These are phyloP conservation scores for Spergularia bocconei DNA, from an alignment of 148 eudicot genomes.

Conservation along the genomic window DNA sequence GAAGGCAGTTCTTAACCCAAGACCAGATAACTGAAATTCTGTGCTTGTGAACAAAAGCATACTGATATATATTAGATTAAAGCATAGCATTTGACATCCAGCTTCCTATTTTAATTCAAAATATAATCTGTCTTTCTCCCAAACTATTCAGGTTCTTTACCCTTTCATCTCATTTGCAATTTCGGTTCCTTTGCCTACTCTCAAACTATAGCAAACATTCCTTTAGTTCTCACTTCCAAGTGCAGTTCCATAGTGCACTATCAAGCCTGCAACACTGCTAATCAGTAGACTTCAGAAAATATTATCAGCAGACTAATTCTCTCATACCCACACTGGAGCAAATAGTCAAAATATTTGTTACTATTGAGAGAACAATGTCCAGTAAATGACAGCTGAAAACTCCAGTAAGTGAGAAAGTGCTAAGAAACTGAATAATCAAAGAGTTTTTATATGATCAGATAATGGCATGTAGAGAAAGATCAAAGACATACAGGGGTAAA, in stretches of 20 bases:
- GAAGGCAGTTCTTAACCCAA: background rate
- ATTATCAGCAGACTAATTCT: background rate
- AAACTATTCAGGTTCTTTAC: background rate
- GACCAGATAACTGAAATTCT: background rate
- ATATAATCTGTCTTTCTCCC: background rate
- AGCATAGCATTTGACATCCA: background rate
- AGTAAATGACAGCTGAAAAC: background rate
- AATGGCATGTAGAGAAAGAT: background rate
- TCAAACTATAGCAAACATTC: background rate
- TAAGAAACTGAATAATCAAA: background rate
- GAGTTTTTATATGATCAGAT: background rate
- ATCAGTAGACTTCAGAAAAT: no score
- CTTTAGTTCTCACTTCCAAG: background rate
- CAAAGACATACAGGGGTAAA: constrained; percentile 14
- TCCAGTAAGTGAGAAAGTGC: background rate
- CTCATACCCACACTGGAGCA: background rate
- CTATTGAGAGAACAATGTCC: background rate
- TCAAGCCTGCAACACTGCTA: background rate
- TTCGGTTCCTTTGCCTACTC: background rate
- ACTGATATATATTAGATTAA: background rate
- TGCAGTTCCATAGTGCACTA: background rate
- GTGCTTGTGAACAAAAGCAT: background rate
- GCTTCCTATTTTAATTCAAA: background rate
- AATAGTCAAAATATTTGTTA: no score
- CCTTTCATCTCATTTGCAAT: background rate